Evolutionary conservation across 2,329 filamentous ascomycete genomes (phyloP), one percentile per base, ranked within the genome.

Genomic region (Leptographium radiaticola): DNA sequence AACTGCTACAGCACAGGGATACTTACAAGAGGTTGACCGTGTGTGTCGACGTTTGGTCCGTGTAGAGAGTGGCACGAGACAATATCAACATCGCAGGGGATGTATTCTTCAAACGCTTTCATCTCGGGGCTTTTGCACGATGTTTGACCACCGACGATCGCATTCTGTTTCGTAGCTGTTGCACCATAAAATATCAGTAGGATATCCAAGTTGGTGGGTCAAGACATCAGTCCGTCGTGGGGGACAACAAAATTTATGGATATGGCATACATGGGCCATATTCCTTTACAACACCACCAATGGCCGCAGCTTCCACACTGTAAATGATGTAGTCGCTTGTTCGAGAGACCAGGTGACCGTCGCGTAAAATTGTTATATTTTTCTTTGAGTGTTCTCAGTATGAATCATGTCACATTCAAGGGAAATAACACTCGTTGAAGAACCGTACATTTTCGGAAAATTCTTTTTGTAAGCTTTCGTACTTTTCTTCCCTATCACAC

Each of bases 251-350:
- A 15, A 51, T 38, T 38, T 53, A 49, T 54, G 51, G 40, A 54
- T 55, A 53, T 55, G 52, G 70, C 84, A 75, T 89, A 95, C 89
- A 96, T 62, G 91, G 91, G 59, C 90, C 93, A 69, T 89, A 98
- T 63, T 85, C 76, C 58, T 84, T 85, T 64, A 96, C 93, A 62
- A 96, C 87, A 61, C 78, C 79, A 66, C 89, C 86, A 68, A 98
- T 95, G 60, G 84, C 80, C 63, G 89, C 89, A 8, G 93, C 93
- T 71, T 97, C 91, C 69, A 98, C 93, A 70, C 87, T 95, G 78
- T 98, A 98, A 67, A 98, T 89, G 72, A 96, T 95, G 70, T 90
- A 97, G 77, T 97, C 91, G 83, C 90, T 96, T 70, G 84, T 83
- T 71, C 93, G 84, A 62, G 93, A 96, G 63, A 98, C 93, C 68